Conservation (phyloP, 345 rosid genomes). For the Hibiscus tridactylites region DNA sequence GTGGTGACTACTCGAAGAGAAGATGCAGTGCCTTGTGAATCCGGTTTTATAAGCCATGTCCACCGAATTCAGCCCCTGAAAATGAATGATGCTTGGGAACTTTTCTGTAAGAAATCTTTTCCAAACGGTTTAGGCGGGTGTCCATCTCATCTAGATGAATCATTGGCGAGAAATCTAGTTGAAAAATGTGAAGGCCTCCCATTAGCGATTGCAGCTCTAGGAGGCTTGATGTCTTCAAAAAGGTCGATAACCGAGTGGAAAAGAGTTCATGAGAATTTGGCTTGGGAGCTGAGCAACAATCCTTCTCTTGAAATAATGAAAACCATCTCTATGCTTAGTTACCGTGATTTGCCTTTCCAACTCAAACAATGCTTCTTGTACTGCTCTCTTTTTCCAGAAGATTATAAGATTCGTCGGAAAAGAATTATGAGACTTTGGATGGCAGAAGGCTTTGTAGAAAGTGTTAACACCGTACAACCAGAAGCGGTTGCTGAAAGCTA, state of each 20-base stretch:
- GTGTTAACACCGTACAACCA: not conserved
- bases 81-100: not conserved
- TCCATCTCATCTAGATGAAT: constrained; percentile 1
- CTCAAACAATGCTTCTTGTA: constrained; percentile 11
- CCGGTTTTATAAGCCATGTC: not conserved
- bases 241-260: constrained; percentile 13
- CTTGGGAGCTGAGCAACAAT: constrained; percentile 16
- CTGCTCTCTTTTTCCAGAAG: constrained; percentile 2
- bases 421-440: not conserved
- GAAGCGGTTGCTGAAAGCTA: constrained; percentile 30
- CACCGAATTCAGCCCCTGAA: constrained; percentile 1
- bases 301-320: not conserved
- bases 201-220: constrained; percentile 11
- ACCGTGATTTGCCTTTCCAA: not conserved
- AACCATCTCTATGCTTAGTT: constrained; percentile 12
- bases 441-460: constrained; percentile 27
- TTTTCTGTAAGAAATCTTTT: constrained; percentile 17
- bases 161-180: not conserved
- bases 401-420: not conserved
- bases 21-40: not conserved
- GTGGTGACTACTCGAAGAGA: constrained; percentile 16
- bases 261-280: constrained; percentile 3
- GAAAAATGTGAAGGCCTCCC: not conserved
- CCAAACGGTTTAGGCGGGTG: not conserved
- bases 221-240: constrained; percentile 14